Base-by-base conservation (phyloP, 805 yeast genomes). In the Myxozyma monticola region DNA sequence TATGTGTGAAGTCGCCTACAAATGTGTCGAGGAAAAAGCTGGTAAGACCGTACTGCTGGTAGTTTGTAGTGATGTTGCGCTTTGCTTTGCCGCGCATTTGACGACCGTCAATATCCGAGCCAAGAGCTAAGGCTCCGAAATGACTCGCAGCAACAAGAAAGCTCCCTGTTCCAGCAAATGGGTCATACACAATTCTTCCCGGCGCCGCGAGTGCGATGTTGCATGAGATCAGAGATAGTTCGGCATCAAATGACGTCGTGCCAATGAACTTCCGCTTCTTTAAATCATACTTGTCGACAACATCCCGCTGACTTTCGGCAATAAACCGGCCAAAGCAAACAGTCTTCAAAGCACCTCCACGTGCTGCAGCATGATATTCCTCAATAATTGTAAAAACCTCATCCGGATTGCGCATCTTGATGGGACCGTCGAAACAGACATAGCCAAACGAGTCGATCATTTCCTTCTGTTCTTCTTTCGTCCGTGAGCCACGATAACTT, bases 121-220 rank as follows among this genome's bases (percentile, higher is more conserved):
- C 98, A 9, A 54, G 14, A 5, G 50, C 56, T 8, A 81, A 61
- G 0, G 91, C 93, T 1, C 96, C 96, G 66, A 79, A 88, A 56
- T 84, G 79, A 0, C 90, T 88, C 10, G 89, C 95, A 0, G 96
- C 90, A 1, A 88, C 84, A 34, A 91, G 72, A 63, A 93, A 93
- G 18, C 96, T 88, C 0, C 99, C 99, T 0, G 99, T 93, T 0
- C 99, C 99, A 2, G 87, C 88, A 70, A 93, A 93, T 21, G 99
- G 99, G 68, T 93, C 99, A 64, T 88, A 91, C 64, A 85, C 79
- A 2, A 89, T 63, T 46, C 81, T 77, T 0, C 84, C 85, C 0
- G 76, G 73, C 31, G 67, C 73, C 12, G 84, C 88, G 56, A 85
- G 89, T 0, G 86, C 96, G 44, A 93, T 76, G 62, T 91, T 93